Base-by-base conservation (phyloP, 352 stramenopile species). In the Phytopythium cucurbitacearum region DNA sequence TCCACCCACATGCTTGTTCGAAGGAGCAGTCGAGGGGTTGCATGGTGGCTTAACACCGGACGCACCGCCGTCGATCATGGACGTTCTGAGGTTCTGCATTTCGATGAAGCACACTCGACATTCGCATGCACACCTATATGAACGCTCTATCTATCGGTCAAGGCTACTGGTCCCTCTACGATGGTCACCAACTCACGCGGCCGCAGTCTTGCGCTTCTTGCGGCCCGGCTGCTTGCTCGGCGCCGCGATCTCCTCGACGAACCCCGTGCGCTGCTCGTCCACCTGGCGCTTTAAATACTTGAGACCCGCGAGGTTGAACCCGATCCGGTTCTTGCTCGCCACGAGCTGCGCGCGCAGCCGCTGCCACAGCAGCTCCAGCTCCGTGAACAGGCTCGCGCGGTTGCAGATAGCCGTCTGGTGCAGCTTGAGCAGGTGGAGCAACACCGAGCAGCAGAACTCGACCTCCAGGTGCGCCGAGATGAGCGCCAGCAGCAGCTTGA, bases 401-500 rank as follows among this genome's bases (percentile, higher is more conserved):
- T 84, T 69, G 49, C 75, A 82, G 56, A 95, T 88, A 34, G 87
- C 80, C 34, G 80, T 79, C 57, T 92, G 74, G 65, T 95, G 85
- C 47, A 90, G 60, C 52, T 80, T 80, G 36, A 95, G 68, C 57
- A 93, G 58, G 40, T 87, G 82, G 11, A 94, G 69, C 46, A 91
- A 54, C 58, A 87, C 71, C 28, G 82, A 71, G 69, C 80, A 91
- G 69, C 90, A 98, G 48, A 98, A 85, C 60, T 98, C 96, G 35
- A 98, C 81, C 40, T 97, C 94, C 52, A 96, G 65, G 58, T 91
- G 80, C 57, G 67, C 73, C 49, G 80, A 89, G 48, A 94, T 91
- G 21, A 98, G 73, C 60, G 96, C 61, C 43, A 97, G 82, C 16
- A 99, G 71, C 65, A 98, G 91, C 51, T 86, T 79, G 48, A 98